These are phyloP conservation scores for Fusarium nelsonii DNA, from an alignment of 2,329 filamentous ascomycete species.

Conservation along the genomic window DNA sequence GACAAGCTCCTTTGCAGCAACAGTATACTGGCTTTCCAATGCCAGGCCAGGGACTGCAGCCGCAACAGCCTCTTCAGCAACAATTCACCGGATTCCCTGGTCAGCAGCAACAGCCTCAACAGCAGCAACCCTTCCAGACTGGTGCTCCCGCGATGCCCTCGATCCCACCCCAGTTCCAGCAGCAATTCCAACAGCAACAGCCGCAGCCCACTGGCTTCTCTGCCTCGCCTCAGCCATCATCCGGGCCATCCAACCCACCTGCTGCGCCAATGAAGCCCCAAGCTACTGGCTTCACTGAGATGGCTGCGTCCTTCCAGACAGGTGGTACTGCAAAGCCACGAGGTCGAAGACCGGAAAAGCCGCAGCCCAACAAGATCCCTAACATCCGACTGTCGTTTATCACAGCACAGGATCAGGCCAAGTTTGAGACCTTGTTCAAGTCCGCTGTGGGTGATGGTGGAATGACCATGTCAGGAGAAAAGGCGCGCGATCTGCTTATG, in stretches of 20 bases:
- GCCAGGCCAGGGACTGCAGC: slow-evolving; percentile 66
- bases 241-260: slow-evolving; percentile 63
- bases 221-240: slow-evolving; percentile 63
- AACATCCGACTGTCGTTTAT: slow-evolving; percentile 97
- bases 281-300: slow-evolving; percentile 73
- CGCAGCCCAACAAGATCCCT: slow-evolving; percentile 79
- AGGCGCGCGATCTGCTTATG: slow-evolving; percentile 88
- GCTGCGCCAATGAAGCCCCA: slow-evolving; percentile 74
- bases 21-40: slow-evolving; percentile 72
- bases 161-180: slow-evolving; percentile 71
- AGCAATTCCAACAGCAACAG: slow-evolving; percentile 67
- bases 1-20: slow-evolving; percentile 63
- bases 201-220: slow-evolving; percentile 63
- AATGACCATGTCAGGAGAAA: slow-evolving; percentile 90
- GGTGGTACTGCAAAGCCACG: slow-evolving; percentile 60
- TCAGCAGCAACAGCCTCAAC: slow-evolving; percentile 56
- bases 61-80: slow-evolving; percentile 71
- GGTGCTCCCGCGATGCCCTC: slow-evolving; percentile 70
- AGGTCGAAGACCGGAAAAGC: slow-evolving; percentile 62
- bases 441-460: slow-evolving; percentile 88
- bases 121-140: slow-evolving; percentile 72
- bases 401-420: slow-evolving; percentile 91
- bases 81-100: slow-evolving; percentile 76
- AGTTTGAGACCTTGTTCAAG: slow-evolving; percentile 98
- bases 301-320: slow-evolving; percentile 75